Conservation (phyloP, 2,329 filamentous ascomycete species). For the Nothophoma quercina region DNA sequence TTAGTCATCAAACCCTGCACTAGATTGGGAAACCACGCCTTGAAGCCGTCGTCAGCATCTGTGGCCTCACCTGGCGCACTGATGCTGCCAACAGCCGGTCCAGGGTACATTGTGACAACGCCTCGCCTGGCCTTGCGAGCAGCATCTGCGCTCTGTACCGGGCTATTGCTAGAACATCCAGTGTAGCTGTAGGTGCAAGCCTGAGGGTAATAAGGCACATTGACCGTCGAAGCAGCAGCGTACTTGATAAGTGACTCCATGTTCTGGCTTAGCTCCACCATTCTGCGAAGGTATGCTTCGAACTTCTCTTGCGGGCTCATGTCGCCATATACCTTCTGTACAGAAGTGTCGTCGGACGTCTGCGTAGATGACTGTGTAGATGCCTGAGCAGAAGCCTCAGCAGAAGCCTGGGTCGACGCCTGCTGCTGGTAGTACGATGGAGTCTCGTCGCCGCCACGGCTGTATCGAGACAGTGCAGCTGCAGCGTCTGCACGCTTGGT, state of each 20-base stretch:
- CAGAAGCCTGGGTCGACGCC: neutral
- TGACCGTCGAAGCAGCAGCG: constrained; percentile 9
- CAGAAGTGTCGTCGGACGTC: neutral
- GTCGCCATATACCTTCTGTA: constrained; percentile 1
- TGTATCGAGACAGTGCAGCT: neutral
- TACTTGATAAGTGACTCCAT: constrained; percentile 17
- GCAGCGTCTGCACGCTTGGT: neutral
- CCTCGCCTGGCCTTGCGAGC: constrained; percentile 1
- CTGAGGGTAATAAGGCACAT: constrained; percentile 4
- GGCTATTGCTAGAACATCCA: neutral
- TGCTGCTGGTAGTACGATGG: constrained; percentile 6
- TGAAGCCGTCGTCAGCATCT: constrained; percentile 13
- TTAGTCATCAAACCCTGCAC: constrained; percentile 5
- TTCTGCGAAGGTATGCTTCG: constrained; percentile 10
- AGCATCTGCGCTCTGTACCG: neutral
- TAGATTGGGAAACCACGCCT: constrained; percentile 10
- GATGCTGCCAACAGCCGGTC: constrained; percentile 9
- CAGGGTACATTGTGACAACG: constrained; percentile 1
- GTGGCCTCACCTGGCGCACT: constrained; percentile 6
- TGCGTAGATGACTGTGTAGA: neutral
- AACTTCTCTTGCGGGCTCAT: constrained; percentile 8
- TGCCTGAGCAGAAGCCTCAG: neutral
- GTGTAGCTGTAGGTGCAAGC: constrained; percentile 2
- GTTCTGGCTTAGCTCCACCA: constrained; percentile 13
- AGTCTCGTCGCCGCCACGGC: constrained; percentile 3